phyloP scores from a whole-genome alignment of 257 asterid species.

The Nicotiana attenuata region DNA sequence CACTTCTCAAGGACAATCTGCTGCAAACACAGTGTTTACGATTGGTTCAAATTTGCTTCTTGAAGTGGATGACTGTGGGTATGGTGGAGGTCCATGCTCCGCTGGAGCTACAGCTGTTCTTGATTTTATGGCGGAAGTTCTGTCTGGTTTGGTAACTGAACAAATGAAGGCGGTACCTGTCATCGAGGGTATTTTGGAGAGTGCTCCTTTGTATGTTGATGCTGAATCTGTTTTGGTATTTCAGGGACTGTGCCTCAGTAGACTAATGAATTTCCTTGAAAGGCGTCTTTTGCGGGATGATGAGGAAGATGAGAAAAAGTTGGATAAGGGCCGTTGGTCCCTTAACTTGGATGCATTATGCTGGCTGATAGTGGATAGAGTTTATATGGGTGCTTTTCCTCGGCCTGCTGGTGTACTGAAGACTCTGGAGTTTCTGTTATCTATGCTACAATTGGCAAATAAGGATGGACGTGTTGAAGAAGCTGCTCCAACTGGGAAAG shows the following conservation, averaged over 20 bases:
- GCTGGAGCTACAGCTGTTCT: constrained; percentile 93
- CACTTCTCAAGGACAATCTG: constrained; percentile 50
- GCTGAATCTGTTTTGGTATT: constrained; percentile 86
- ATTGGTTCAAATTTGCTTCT: constrained; percentile 69
- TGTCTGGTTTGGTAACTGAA: constrained; percentile 77
- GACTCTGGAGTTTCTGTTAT: constrained; percentile 86
- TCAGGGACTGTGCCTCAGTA: constrained; percentile 87
- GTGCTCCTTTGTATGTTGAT: constrained; percentile 76
- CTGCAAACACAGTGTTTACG: constrained; percentile 39
- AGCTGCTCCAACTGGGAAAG: constrained; percentile 71
- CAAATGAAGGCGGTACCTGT: constrained; percentile 68
- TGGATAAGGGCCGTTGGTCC: constrained; percentile 87
- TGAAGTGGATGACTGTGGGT: constrained; percentile 93
- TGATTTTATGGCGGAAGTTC: constrained; percentile 91
- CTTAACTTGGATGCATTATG: constrained; percentile 80
- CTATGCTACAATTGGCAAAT: constrained; percentile 96
- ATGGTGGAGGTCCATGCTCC: constrained; percentile 99
- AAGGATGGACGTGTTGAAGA: constrained; percentile 98
- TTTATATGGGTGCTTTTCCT: constrained; percentile 94
- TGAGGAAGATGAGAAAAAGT: constrained; percentile 85
- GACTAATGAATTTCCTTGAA: constrained; percentile 94
- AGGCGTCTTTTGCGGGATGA: constrained; percentile 93
- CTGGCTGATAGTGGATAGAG: constrained; percentile 93
- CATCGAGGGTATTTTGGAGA: constrained; percentile 73
- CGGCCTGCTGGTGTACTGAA: constrained; percentile 79